These are phyloP conservation scores for Fusarium agapanthi DNA, from an alignment of 2,329 filamentous ascomycete species.

Conservation along the genomic window DNA sequence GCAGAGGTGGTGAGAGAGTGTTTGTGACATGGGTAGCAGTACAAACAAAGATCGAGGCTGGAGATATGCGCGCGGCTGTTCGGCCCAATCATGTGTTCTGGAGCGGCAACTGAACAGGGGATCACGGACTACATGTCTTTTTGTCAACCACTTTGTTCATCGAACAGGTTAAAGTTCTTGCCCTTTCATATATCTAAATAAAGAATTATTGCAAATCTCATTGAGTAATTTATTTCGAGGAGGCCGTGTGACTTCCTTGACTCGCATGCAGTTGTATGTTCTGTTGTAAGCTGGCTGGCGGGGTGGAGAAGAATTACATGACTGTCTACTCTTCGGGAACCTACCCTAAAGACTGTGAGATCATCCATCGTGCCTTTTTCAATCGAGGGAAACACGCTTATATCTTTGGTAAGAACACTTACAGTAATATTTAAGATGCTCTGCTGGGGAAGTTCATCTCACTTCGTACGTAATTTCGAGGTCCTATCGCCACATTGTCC, in stretches of 20 bases:
- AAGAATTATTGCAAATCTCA: accelerated
- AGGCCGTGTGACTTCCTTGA: accelerated
- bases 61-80: neutral
- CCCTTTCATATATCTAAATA: accelerated
- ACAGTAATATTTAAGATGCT: accelerated
- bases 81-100: neutral
- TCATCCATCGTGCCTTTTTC: accelerated
- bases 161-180: accelerated
- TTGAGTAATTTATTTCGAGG: accelerated
- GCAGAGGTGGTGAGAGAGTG: accelerated
- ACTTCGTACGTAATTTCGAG: accelerated
- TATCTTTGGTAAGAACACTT: accelerated
- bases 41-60: too few species aligned
- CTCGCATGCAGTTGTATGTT: neutral
- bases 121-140: neutral
- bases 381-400: accelerated
- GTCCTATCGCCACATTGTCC: accelerated
- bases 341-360: neutral
- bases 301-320: too few species aligned
- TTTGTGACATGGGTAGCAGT: neutral
- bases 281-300: neutral
- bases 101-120: neutral
- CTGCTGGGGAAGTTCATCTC: accelerated
- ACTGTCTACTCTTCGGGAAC: neutral
- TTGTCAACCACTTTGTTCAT: too few species aligned